These are phyloP conservation scores for Conidiobolus incongruus DNA, from an alignment of 371 early-diverging fungal genomes.

Conservation along the genomic window DNA sequence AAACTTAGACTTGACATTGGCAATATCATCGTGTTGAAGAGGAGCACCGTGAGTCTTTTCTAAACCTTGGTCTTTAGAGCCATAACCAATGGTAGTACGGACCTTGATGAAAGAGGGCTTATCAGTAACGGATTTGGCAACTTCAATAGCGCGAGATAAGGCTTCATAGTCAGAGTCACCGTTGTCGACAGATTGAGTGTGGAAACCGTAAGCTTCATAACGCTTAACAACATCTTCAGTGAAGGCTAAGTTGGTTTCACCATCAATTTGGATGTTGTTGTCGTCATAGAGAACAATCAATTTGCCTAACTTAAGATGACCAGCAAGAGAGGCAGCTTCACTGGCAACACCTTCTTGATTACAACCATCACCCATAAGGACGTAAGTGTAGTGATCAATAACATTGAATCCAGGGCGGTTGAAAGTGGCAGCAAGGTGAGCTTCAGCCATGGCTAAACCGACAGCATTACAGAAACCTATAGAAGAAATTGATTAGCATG, in stretches of 20 bases:
- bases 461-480: slow-evolving; percentile 66
- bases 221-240: slow-evolving; percentile 86
- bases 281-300: slow-evolving; percentile 94
- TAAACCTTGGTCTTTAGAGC: slow-evolving; percentile 68
- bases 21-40: slow-evolving; percentile 76
- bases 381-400: slow-evolving; percentile 69
- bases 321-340: slow-evolving; percentile 96
- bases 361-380: slow-evolving; percentile 96
- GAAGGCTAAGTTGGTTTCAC: slow-evolving; percentile 69
- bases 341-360: slow-evolving; percentile 95
- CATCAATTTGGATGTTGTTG: slow-evolving; percentile 94
- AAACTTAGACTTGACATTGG: slow-evolving; percentile 57
- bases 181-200: slow-evolving; percentile 52
- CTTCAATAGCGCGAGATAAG: slow-evolving; percentile 48
- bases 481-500: neutral
- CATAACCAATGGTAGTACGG: slow-evolving; percentile 68
- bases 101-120: slow-evolving; percentile 80
- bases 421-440: slow-evolving; percentile 72
- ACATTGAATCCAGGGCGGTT: slow-evolving; percentile 67
- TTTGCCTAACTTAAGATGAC: slow-evolving; percentile 88
- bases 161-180: slow-evolving; percentile 60
- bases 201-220: slow-evolving; percentile 91
- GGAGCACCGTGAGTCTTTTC: slow-evolving; percentile 83
- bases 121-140: slow-evolving; percentile 58
- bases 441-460: slow-evolving; percentile 87